These are phyloP conservation scores for Backusella westeae DNA, from an alignment of 192 early-diverging fungal genomes.

Conservation along the genomic window DNA sequence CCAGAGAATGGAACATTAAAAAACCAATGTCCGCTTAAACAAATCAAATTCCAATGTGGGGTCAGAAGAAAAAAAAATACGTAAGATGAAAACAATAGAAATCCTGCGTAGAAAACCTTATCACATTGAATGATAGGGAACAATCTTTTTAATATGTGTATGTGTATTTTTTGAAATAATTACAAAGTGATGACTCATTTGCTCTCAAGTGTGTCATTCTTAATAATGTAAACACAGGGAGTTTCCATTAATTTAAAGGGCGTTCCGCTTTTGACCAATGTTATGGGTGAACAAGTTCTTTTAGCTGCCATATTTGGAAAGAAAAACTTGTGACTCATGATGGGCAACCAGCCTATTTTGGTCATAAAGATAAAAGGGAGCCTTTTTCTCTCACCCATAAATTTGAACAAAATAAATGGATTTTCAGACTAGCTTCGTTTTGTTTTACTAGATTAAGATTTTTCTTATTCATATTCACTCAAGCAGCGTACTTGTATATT, in stretches of 20 bases:
- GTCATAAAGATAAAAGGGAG: not conserved
- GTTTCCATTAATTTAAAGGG: not conserved
- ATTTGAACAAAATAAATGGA: not conserved
- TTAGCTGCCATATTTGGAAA: not conserved
- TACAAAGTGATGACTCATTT: not conserved
- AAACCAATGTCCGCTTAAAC: not conserved
- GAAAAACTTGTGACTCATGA: slow-evolving; percentile 3
- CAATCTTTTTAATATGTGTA: not conserved
- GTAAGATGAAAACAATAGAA: not conserved
- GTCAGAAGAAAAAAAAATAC: not conserved
- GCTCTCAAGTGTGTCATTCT: not conserved
- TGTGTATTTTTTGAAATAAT: not conserved
- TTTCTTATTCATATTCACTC: not conserved
- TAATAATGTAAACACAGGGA: not conserved
- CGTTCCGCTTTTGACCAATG: not conserved
- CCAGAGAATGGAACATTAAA: not conserved
- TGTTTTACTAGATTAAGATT: not conserved
- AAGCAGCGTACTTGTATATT: not conserved
- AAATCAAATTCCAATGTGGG: not conserved
- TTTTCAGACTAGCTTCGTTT: not conserved
- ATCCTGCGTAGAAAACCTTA: no score
- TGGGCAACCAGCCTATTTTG: not conserved
- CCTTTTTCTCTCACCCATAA: not conserved
- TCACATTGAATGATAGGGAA: not conserved
- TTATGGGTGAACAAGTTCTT: not conserved